phyloP scores from a whole-genome alignment of 768 basidiomycete species.

The Lactarius tabidus region DNA sequence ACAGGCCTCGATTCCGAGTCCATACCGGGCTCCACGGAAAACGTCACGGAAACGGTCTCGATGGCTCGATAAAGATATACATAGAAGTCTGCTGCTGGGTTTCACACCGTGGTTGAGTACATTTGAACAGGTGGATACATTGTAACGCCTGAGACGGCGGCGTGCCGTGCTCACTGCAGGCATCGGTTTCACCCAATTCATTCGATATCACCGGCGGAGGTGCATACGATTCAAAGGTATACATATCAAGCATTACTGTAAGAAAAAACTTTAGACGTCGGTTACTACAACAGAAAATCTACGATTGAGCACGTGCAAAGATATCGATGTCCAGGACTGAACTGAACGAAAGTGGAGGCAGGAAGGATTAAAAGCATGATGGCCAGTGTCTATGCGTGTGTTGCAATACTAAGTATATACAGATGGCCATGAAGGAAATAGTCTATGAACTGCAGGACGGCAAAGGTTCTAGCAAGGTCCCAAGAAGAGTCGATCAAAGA shows the following conservation, averaged over 20 bases:
- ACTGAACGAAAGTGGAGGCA: not conserved
- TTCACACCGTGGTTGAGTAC: not conserved
- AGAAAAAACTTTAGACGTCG: not conserved
- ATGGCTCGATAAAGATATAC: not conserved
- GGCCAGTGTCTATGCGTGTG: conserved; percentile 8
- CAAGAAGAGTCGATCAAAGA: not conserved
- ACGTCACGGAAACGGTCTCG: no score
- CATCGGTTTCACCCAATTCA: not conserved
- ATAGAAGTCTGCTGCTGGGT: not conserved
- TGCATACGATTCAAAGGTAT: not conserved
- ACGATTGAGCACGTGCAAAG: not conserved
- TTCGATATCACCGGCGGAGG: not conserved
- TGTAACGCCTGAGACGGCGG: not conserved
- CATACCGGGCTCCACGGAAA: not conserved
- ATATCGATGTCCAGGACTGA: not conserved
- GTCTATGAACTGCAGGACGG: not conserved
- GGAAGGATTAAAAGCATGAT: not conserved
- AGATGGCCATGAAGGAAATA: not conserved
- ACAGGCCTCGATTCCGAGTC: no score
- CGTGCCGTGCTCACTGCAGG: not conserved
- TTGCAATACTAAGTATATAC: conserved; percentile 1
- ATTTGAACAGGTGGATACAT: not conserved
- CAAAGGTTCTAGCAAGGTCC: not conserved
- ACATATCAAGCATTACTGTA: not conserved
- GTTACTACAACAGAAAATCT: not conserved